Conservation (phyloP, 148 eudicot species). For the Rhododendron vialii region DNA sequence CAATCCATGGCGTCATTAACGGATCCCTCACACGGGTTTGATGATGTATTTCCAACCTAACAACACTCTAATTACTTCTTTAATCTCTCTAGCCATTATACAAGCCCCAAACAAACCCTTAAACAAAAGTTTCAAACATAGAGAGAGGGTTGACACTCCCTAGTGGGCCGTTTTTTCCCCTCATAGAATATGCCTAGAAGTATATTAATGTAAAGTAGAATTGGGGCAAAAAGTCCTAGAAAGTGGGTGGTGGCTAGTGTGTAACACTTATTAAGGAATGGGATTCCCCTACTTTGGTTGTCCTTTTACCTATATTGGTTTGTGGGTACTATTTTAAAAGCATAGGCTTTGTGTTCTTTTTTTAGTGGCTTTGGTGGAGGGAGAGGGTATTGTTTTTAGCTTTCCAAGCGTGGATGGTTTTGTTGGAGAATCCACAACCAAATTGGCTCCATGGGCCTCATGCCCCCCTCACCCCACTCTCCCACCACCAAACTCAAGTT, state of each 20-base stretch:
- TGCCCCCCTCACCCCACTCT: constrained; percentile 24
- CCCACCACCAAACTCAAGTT: constrained; percentile 17
- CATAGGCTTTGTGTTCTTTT: background rate
- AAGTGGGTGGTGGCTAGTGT: constrained; percentile 24
- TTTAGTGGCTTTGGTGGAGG: constrained; percentile 15
- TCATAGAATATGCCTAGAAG: background rate
- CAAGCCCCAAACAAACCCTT: constrained; percentile 17
- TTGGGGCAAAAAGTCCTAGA: constrained; percentile 20
- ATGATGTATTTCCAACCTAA: constrained; percentile 33
- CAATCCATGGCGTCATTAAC: background rate
- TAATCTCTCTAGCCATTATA: constrained; percentile 5
- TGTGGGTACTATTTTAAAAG: constrained; percentile 7
- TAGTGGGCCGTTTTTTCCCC: constrained; percentile 10
- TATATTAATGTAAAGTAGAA: constrained; percentile 10
- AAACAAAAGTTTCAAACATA: constrained; percentile 7
- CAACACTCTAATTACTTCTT: constrained; percentile 3
- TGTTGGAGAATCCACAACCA: constrained; percentile 84
- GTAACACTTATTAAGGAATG: constrained; percentile 1
- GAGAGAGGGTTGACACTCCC: constrained; percentile 18
- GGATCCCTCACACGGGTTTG: constrained; percentile 18
- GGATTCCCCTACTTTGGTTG: constrained; percentile 12
- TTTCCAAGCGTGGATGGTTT: constrained; percentile 83
- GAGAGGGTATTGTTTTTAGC: constrained; percentile 23
- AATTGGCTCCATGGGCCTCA: constrained; percentile 41
- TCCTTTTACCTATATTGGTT: background rate